phyloP scores from a whole-genome alignment of 257 asterid genomes.

The Osmanthus fragrans region DNA sequence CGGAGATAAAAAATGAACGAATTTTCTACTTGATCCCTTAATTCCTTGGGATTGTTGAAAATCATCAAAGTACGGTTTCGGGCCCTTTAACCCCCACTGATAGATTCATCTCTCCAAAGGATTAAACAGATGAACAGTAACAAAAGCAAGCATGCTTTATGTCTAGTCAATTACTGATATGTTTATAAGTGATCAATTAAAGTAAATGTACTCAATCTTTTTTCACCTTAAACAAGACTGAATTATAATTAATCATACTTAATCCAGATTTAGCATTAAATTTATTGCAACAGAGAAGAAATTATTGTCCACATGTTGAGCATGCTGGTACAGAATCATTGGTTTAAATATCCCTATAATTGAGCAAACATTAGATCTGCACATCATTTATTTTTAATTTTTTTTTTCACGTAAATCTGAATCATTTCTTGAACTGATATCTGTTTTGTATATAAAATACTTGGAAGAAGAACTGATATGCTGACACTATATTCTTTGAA shows the following conservation, averaged over 20 bases:
- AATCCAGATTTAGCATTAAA: not conserved
- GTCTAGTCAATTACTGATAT: constrained; percentile 1
- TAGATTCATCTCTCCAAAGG: not conserved
- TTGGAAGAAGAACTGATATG: not conserved
- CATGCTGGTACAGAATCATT: not conserved
- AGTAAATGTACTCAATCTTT: not conserved
- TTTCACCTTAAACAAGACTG: not conserved
- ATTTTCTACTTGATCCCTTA: not conserved
- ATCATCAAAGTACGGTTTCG: not conserved
- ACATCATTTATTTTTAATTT: not conserved
- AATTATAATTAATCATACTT: not conserved
- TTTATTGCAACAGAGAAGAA: not conserved
- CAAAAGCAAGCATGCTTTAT: constrained; percentile 10
- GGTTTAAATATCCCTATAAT: constrained; percentile 1
- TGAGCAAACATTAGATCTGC: not conserved
- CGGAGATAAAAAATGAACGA: not conserved
- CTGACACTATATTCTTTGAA: not conserved
- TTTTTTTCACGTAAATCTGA: not conserved
- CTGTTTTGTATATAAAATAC: not conserved
- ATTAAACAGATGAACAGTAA: not conserved
- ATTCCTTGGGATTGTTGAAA: not conserved
- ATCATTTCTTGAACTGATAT: not conserved
- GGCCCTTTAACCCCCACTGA: not conserved
- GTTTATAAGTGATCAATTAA: constrained; percentile 2
- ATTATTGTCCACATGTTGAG: not conserved